Conservation (phyloP, 371 early-diverging fungal species). For the Rhizopus sp. region DNA sequence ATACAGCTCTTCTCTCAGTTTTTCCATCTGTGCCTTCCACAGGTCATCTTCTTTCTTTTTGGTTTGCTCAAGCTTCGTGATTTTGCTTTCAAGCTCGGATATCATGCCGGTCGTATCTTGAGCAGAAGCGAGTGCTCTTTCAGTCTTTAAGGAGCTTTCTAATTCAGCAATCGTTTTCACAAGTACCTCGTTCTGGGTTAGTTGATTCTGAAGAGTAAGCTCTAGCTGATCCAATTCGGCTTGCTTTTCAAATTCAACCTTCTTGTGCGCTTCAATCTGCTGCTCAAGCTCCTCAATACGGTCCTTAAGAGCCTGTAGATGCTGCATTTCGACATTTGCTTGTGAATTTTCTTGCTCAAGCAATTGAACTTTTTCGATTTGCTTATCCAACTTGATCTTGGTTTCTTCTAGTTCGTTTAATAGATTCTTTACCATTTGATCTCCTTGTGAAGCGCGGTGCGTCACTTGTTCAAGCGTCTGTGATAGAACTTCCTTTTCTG, state of each 20-base stretch:
- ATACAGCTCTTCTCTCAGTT: constrained; percentile 6
- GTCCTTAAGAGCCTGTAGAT: constrained; percentile 14
- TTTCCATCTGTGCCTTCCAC: constrained; percentile 18
- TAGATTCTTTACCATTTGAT: constrained; percentile 17
- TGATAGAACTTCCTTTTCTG: constrained; percentile 28
- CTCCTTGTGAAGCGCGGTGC: constrained; percentile 27
- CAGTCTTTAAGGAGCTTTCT: constrained; percentile 18
- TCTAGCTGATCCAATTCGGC: constrained; percentile 13
- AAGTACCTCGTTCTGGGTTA: constrained; percentile 13
- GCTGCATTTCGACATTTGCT: constrained; percentile 18
- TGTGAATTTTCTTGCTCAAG: constrained; percentile 14
- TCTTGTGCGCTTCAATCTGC: constrained; percentile 15
- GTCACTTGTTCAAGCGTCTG: constrained; percentile 17
- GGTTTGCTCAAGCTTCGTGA: constrained; percentile 14
- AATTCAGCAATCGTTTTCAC: constrained; percentile 20
- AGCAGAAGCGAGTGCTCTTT: constrained; percentile 22
- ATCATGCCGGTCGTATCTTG: constrained; percentile 34
- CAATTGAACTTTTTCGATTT: constrained; percentile 1
- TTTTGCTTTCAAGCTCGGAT: constrained; percentile 24
- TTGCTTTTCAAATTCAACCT: constrained; percentile 7
- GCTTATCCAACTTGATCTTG: constrained; percentile 12
- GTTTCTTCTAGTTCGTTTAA: constrained; percentile 19
- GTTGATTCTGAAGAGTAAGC: constrained; percentile 1
- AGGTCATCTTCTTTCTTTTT: constrained; percentile 18
- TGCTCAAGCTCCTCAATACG: constrained; percentile 30